Evolutionary conservation across 352 stramenopile species (phyloP).

Genomic region (Globisporangium heterothallicum): DNA sequence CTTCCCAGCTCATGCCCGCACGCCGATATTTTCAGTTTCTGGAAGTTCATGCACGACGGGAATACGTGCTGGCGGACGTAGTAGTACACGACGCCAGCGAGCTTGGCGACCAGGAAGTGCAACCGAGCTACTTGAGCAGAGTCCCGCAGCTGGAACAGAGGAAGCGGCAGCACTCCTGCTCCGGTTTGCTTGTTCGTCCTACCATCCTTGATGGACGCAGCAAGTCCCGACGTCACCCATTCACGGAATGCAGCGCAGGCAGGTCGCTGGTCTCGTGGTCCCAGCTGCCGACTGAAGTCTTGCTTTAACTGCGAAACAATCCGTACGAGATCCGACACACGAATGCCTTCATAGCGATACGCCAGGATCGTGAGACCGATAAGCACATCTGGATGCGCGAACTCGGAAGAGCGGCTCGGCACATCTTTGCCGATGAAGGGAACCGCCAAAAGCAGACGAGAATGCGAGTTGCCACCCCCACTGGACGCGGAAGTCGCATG

Average conservation of each 20-base stretch:
- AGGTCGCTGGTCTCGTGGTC: slow-evolving; percentile 73
- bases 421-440: slow-evolving; percentile 99
- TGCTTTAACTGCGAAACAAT: slow-evolving; percentile 88
- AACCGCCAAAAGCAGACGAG: slow-evolving; percentile 94
- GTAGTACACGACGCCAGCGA: slow-evolving; percentile 95
- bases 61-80: slow-evolving; percentile 98
- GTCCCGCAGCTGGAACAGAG: slow-evolving; percentile 97
- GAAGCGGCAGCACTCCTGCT: slow-evolving; percentile 87
- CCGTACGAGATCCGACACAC: slow-evolving; percentile 73
- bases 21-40: slow-evolving; percentile 98
- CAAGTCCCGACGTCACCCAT: slow-evolving; percentile 59
- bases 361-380: slow-evolving; percentile 89
- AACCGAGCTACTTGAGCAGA: slow-evolving; percentile 93
- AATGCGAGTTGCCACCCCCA: slow-evolving; percentile 91
- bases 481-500: slow-evolving; percentile 41
- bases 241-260: slow-evolving; percentile 72
- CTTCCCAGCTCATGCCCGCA: slow-evolving; percentile 99
- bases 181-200: slow-evolving; percentile 15
- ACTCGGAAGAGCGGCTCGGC: slow-evolving; percentile 97
- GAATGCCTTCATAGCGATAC: slow-evolving; percentile 89
- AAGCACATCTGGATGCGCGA: slow-evolving; percentile 97
- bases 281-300: slow-evolving; percentile 82
- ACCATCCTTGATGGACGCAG: slow-evolving; percentile 16
- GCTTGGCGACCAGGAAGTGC: slow-evolving; percentile 91
- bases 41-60: slow-evolving; percentile 98